Conservation (phyloP, 2,329 filamentous ascomycete species). For the Trichoderma citrinoviride region DNA sequence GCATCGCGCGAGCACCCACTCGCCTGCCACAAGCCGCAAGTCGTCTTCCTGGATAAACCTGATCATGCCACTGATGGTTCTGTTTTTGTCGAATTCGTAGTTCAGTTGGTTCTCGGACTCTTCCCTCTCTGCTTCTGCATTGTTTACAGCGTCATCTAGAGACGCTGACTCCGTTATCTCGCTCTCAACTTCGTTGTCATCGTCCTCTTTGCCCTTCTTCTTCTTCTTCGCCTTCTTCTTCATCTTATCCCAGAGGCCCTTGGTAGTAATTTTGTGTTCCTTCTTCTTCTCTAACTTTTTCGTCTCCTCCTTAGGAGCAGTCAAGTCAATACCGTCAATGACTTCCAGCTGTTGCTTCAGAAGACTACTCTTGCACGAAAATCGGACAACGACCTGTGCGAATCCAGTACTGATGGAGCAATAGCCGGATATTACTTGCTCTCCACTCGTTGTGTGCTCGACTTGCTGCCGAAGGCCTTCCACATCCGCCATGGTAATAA, state of each 20-base stretch:
- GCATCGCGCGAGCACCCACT: constrained; percentile 22
- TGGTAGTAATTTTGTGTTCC: not conserved
- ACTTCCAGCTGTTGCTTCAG: constrained; percentile 14
- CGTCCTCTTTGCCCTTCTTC: not conserved
- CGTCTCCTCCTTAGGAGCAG: not conserved
- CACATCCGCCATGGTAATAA: constrained; percentile 18
- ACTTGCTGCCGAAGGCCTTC: constrained; percentile 19
- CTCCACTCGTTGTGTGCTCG: not conserved
- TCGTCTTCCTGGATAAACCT: constrained; percentile 20
- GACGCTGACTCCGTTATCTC: not conserved
- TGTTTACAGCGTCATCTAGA: not conserved
- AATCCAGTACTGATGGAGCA: constrained; percentile 22
- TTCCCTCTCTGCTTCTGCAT: not conserved
- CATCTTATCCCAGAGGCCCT: not conserved
- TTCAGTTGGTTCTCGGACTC: not conserved
- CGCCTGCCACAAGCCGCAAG: constrained; percentile 16
- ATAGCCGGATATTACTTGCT: constrained; percentile 21
- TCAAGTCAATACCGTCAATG: constrained; percentile 14
- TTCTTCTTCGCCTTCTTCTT: constrained; percentile 10
- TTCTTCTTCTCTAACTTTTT: not conserved
- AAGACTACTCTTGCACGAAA: constrained; percentile 8
- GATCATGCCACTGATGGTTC: constrained; percentile 15
- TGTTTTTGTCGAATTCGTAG: constrained; percentile 1
- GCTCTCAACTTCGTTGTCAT: not conserved
- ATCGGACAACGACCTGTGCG: constrained; percentile 8